Evolutionary conservation across 345 rosid genomes (phyloP), one percentile per base, ranked within the genome.

Genomic region (Carallia brachiata): DNA sequence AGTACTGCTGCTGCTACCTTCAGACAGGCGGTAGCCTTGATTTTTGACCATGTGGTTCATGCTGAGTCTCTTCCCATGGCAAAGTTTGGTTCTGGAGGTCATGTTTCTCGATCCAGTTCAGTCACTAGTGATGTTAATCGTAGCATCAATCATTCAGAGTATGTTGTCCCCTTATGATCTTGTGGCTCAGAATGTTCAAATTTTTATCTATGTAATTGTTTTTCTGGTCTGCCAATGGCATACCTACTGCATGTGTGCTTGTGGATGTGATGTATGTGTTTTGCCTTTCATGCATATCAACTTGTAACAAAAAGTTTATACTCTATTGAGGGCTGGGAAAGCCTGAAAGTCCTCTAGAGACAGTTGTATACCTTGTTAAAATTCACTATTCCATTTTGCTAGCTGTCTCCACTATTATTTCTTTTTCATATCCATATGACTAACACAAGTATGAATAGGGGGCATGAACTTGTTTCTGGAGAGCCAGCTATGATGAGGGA

Each of bases 1-100:
- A 94, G 99, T 73, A 95, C 99, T 80, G 99, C 99, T 78, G 97
- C 99, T 77, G 97, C 97, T 79, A 95, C 99, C 73, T 90, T 92
- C 86, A 86, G 97, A 77, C 99, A 95, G 85, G 99, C 97, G 58
- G 97, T 95, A 65, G 99, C 99, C 36, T 78, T 95, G 80, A 84
- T 92, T 78, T 90, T 95, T 81, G 99, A 92, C 70, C 96, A 81
- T 60, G 92, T 95, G 77, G 87, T 88, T 85, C 77, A 73, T 40
- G 89, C 84, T 4, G 98, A 94, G 85, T 86, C 93, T 73, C 97
- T 94, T 79, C 96, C 95, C 57, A 79, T 67, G 54, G 87, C 59
- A 36, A 91, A 94, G 82, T 85, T 82, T 83, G 83, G 89, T 72
- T 83, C 85, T 52, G 88, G 92, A 61, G 84, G 83, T 74, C 88